These are phyloP conservation scores for Colletotrichum melonis DNA, from an alignment of 2,329 filamentous ascomycete genomes.

Conservation along the genomic window DNA sequence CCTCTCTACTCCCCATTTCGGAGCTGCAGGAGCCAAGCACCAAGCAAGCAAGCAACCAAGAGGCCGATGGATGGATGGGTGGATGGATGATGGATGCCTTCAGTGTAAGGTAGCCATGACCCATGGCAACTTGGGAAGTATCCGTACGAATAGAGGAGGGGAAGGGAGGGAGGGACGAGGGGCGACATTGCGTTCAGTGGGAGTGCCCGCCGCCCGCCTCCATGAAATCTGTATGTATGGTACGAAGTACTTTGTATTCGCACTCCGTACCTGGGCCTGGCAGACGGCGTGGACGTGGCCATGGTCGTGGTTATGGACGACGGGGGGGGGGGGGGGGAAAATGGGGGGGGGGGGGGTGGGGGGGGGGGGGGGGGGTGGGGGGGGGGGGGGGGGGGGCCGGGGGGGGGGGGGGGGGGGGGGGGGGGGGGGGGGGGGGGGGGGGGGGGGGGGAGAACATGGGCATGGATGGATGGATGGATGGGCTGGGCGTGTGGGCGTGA, in stretches of 20 bases:
- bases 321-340: neutral
- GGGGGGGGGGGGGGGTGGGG: too few species aligned
- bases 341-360: too few species aligned
- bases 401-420: neutral
- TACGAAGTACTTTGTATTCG: neutral
- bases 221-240: slow-evolving; percentile 6
- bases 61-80: neutral
- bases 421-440: neutral
- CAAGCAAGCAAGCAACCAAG: slow-evolving; percentile 20
- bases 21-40: slow-evolving; percentile 25
- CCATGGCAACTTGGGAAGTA: too few species aligned
- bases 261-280: slow-evolving; percentile 19
- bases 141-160: neutral
- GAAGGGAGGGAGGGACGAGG: neutral
- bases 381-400: too few species aligned
- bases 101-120: too few species aligned
- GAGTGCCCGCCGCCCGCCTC: slow-evolving; percentile 28
- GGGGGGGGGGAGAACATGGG: neutral
- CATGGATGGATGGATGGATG: neutral
- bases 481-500: neutral
- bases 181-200: slow-evolving; percentile 26
- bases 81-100: too few species aligned
- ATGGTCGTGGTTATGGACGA: neutral
- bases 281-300: neutral
- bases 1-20: slow-evolving; percentile 22